These are phyloP conservation scores for Xylariaceae sp. DNA, from an alignment of 2,329 filamentous ascomycete species.

Conservation along the genomic window DNA sequence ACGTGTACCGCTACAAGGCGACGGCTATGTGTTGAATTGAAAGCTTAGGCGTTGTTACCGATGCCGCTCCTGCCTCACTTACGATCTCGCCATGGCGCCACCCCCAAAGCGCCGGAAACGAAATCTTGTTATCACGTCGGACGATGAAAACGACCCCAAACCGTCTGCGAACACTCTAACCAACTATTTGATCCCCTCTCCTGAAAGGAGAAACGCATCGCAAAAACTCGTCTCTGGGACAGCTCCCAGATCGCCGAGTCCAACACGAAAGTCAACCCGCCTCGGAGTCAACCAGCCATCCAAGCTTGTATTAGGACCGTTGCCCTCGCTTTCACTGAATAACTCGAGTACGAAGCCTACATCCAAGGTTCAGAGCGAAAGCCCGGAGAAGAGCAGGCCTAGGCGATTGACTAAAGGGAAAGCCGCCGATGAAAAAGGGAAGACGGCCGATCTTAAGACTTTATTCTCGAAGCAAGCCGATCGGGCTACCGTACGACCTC, in stretches of 20 bases:
- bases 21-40: too few species aligned
- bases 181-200: constrained; percentile 51
- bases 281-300: constrained; percentile 16
- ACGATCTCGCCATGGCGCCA: constrained; percentile 45
- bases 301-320: constrained; percentile 21
- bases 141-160: constrained; percentile 42
- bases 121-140: constrained; percentile 47
- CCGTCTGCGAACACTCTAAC: constrained; percentile 41
- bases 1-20: too few species aligned
- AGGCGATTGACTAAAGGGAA: constrained; percentile 31
- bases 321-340: constrained; percentile 24
- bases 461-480: constrained; percentile 59
- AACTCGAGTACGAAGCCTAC: constrained; percentile 20
- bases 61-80: constrained; percentile 21
- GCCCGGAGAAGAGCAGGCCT: constrained; percentile 40
- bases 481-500: constrained; percentile 35
- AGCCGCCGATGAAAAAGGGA: constrained; percentile 45
- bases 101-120: constrained; percentile 54
- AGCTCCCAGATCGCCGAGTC: constrained; percentile 22
- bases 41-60: constrained; percentile 9
- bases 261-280: constrained; percentile 22
- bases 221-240: constrained; percentile 13
- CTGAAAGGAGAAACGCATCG: constrained; percentile 34
- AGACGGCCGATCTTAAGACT: constrained; percentile 51
- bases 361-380: constrained; percentile 38